phyloP scores from a whole-genome alignment of 2,329 filamentous ascomycete species.

The Xylariaceae sp. region DNA sequence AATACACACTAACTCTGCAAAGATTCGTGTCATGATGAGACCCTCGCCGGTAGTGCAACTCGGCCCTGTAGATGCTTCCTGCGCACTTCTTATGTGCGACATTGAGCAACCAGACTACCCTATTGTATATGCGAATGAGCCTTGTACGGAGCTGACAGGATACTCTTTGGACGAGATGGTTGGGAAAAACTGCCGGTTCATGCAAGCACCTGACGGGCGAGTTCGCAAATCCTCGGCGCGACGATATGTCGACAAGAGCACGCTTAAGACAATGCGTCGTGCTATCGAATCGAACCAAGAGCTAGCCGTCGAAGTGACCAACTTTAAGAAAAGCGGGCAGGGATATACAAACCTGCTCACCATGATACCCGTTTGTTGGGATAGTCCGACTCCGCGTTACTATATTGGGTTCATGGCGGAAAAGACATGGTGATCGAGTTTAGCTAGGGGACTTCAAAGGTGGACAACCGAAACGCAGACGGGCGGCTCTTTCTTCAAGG shows the following conservation, averaged over 20 bases:
- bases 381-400: conserved; percentile 69
- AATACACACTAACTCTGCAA: neutral
- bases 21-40: conserved; percentile 69
- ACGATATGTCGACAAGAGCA: conserved; percentile 70
- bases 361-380: conserved; percentile 80
- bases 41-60: conserved; percentile 79
- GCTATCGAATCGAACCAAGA: conserved; percentile 54
- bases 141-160: conserved; percentile 79
- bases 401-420: conserved; percentile 82
- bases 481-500: neutral
- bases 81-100: conserved; percentile 83
- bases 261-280: conserved; percentile 59
- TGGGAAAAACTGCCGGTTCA: conserved; percentile 82
- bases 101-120: conserved; percentile 74
- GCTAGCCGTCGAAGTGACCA: conserved; percentile 65
- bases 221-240: conserved; percentile 64
- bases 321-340: conserved; percentile 82
- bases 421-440: conserved; percentile 34
- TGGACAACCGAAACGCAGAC: neutral
- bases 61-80: conserved; percentile 82
- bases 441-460: neutral
- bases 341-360: conserved; percentile 82
- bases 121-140: conserved; percentile 83
- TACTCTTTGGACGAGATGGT: conserved; percentile 77
- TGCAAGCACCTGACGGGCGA: conserved; percentile 76